Percentiles rank a stretch among this genome's conserved stretches.
phyloP scores from a whole-genome alignment of 805 yeast genomes.

The Hanseniaspora mollemarum region DNA sequence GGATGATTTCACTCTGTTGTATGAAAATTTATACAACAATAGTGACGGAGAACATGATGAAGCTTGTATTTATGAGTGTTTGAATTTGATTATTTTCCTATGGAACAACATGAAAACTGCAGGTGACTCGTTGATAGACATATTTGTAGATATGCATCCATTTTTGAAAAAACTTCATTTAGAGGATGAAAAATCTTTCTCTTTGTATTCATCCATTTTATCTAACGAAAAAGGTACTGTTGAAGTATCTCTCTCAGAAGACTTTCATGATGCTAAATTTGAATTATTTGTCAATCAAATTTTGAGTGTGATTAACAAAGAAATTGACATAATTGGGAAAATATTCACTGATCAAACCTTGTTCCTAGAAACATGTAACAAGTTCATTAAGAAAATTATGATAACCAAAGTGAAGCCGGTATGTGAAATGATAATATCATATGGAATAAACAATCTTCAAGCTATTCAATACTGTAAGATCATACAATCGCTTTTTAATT shows the following conservation, averaged over 20 bases:
- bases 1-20: constrained; percentile 8
- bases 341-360: constrained; percentile 2
- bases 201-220: neutral
- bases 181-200: neutral
- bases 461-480: neutral
- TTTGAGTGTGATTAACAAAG: constrained; percentile 1
- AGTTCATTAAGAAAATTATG: neutral
- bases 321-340: constrained; percentile 7
- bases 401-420: constrained; percentile 8
- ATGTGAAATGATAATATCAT: neutral
- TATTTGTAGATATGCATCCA: constrained; percentile 12
- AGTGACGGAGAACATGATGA: constrained; percentile 4
- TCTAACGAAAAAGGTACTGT: neutral
- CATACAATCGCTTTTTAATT: neutral
- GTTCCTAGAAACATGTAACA: neutral
- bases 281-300: neutral
- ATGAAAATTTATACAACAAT: constrained; percentile 11
- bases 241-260: neutral
- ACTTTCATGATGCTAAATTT: constrained; percentile 7
- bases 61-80: neutral
- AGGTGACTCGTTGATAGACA: neutral
- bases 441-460: neutral
- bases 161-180: neutral
- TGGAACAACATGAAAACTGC: constrained; percentile 6
- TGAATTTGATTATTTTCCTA: constrained; percentile 8